Conservation (phyloP, 129 eudicot genomes). For the Flaveria bidentis region DNA sequence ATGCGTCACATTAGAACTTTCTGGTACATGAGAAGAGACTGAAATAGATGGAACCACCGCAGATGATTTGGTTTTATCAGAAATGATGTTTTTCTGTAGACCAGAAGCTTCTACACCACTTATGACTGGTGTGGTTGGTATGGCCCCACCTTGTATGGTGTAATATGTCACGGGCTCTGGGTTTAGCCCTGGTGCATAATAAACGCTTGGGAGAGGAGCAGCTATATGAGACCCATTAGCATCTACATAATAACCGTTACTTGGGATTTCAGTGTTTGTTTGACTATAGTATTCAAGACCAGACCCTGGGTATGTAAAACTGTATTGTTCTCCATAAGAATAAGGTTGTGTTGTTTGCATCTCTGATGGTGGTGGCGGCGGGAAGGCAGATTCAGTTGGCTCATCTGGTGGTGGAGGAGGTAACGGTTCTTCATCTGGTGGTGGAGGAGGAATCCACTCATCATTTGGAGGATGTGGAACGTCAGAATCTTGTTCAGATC, state of each 20-base stretch:
- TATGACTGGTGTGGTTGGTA: constrained; percentile 37
- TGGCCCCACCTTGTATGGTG: constrained; percentile 48
- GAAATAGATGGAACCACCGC: constrained; percentile 36
- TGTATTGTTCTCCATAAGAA: constrained; percentile 58
- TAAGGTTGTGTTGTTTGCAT: constrained; percentile 46
- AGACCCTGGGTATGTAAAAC: constrained; percentile 46
- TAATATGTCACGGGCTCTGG: constrained; percentile 56
- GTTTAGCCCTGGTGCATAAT: constrained; percentile 46
- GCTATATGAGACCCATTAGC: constrained; percentile 56
- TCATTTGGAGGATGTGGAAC: constrained; percentile 64
- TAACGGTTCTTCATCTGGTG: constrained; percentile 79
- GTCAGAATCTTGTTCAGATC: constrained; percentile 32
- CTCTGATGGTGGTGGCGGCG: constrained; percentile 48
- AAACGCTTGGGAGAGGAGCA: constrained; percentile 44
- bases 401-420: constrained; percentile 95
- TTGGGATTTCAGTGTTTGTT: constrained; percentile 33
- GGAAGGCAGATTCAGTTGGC: constrained; percentile 53
- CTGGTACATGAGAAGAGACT: constrained; percentile 33
- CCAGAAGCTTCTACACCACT: constrained; percentile 39
- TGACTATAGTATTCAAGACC: constrained; percentile 57
- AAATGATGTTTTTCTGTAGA: constrained; percentile 13
- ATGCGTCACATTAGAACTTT: constrained; percentile 28
- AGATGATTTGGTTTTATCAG: constrained; percentile 31
- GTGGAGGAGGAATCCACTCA: constrained; percentile 83
- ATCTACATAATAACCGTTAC: constrained; percentile 47